phyloP scores from a whole-genome alignment of 2,329 filamentous ascomycete genomes.

The Apiospora hydei region DNA sequence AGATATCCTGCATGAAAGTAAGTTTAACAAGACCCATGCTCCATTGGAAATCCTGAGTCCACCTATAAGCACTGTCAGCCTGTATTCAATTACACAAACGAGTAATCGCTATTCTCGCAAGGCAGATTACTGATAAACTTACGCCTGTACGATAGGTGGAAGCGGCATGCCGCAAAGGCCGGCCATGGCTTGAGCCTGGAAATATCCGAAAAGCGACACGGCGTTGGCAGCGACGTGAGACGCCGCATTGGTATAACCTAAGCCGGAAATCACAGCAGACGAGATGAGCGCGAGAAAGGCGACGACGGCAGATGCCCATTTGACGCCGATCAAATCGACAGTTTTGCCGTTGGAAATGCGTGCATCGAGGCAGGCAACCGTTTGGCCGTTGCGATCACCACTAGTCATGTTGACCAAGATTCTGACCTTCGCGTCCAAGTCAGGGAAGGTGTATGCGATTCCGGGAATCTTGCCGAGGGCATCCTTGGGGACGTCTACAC shows the following conservation, averaged over 20 bases:
- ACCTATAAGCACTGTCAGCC: conserved; percentile 45
- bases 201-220: conserved; percentile 91
- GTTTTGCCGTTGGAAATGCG: conserved; percentile 90
- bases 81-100: neutral
- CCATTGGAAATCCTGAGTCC: conserved; percentile 99
- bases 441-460: conserved; percentile 88
- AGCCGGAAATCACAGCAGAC: conserved; percentile 86
- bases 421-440: conserved; percentile 85
- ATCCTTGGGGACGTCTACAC: conserved; percentile 70
- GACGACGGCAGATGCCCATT: conserved; percentile 89
- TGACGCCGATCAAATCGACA: conserved; percentile 86
- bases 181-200: conserved; percentile 92
- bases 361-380: conserved; percentile 87
- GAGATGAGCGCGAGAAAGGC: conserved; percentile 83
- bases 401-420: conserved; percentile 80
- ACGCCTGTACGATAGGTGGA: conserved; percentile 83
- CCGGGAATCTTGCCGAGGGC: conserved; percentile 74
- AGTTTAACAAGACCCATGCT: conserved; percentile 94
- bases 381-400: conserved; percentile 46
- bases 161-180: conserved; percentile 83
- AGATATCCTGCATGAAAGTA: conserved; percentile 79
- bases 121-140: neutral
- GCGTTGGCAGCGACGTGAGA: conserved; percentile 94
- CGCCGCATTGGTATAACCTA: conserved; percentile 92
- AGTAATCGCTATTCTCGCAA: neutral